Base-by-base conservation (phyloP, 140 eudicot genomes). In the Bidens hawaiensis region DNA sequence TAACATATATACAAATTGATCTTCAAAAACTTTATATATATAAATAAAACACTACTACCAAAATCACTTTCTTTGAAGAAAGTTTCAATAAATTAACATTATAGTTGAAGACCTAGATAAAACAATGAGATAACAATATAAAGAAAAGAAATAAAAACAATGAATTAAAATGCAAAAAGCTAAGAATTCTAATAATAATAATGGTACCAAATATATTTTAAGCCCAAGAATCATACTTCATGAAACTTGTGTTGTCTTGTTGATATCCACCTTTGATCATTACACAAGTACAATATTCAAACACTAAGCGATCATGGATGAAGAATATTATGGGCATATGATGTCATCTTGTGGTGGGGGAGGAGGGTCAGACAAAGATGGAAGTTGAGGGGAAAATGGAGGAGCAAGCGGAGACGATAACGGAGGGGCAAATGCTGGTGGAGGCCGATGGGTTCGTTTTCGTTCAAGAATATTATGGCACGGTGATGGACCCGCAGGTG, bases 401-500 rank as follows among this genome's bases (percentile, higher is more conserved):
- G 76, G 73, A 2, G 55, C 0, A 52, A 51, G n/a, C 0, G 69
- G 68, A 2, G 75, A 67, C 3, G 43, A 15, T 15, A 43, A 23
- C 6, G 72, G 67, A 45, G 65, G 42, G 4, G 60, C 4, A 5
- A 16, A 28, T 7, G 6, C 7, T 1, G 33, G 47, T 11, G 74
- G 74, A 26, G 69, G 16, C 12, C 6, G 42, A 15, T 61, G 79
- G 36, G 69, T 59, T 49, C 69, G 69, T 43, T 74, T 74, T 53
- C 65, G 85, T 25, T 74, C 73, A 21, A 79, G 67, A 21, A 54
- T 73, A 53, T 83, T 83, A 18, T 83, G 90, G 74, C 90, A 83
- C 0, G 72, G 73, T 33, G 90, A 83, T 46, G 90, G 83, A 22
- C 81, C 85, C 4, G 90, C 76, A 54, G 90, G 90, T 4, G 90